Base-by-base conservation (phyloP, 257 asterid genomes). In the Solanum neorickii region DNA sequence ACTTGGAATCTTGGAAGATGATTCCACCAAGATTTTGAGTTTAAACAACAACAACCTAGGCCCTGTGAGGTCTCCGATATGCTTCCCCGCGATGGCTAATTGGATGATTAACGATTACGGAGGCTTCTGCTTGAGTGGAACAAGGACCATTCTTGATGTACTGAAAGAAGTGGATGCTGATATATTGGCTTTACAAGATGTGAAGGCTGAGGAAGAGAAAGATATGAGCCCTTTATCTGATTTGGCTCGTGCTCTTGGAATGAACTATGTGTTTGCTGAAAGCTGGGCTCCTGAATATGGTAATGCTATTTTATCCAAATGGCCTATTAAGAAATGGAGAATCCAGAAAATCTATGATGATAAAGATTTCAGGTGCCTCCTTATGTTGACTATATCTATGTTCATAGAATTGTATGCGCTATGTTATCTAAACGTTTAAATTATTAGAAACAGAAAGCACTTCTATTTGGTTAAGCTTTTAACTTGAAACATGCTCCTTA, bases 261-360 rank as follows among this genome's bases (percentile, higher is more conserved):
- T 97, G 99, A 88, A 88, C 72, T 97, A 95, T 76, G 96, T 92
- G 83, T 97, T 97, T 84, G 99, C 98, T 5, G 99, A 97, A 91
- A 94, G 99, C 93, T 97, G 99, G 99, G 99, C 99, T 15, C 99
- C 99, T 1, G 98, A 97, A 90, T 97, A 89, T 87, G 99, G 98
- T 84, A 95, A 95, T 86, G 99, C 99, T 33, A 93, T 97, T 56
- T 89, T 97, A 37, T 95, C 98, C 13, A 95, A 92, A 88, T 97
- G 98, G 96, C 98, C 98, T n/a, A 97, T 97, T 85, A 95, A 92
- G 93, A 95, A 44, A 69, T 94, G 95, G 95, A 94, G 86, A 21
- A 92, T 92, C 78, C 96, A 97, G 89, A 94, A 90, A 87, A 93
- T 95, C 20, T 94, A 80, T 41, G 99, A 97, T 88, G 99, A 95